Evolutionary conservation across 805 yeast species (phyloP), one percentile per base, ranked within the genome.

Genomic region (Hanseniaspora thailandica): DNA sequence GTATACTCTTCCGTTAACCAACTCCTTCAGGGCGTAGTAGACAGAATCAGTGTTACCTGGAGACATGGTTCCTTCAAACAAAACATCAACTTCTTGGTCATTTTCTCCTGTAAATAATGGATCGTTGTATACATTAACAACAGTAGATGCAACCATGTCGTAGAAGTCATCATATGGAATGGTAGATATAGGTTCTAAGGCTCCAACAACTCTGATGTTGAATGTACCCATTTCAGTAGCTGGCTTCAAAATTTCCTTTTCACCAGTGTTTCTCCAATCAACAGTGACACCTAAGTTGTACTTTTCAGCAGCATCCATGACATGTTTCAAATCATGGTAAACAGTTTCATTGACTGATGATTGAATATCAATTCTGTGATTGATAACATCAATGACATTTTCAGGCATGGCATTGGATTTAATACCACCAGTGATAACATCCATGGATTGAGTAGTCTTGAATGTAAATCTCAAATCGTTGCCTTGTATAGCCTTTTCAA

Each of bases 351-450:
- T 66, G 1, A 75, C 70, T 22, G 73, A 66, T 13, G 80, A 73
- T 57, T 80, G 86, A 43, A 80, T 67, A 20, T 77, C 75, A 52
- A 79, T 66, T 58, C 85, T 68, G 60, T 78, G 79, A 65, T 81
- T 78, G 47, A 78, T 68, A 28, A 67, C 58, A 10, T 76, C 63
- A 31, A 63, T 63, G 6, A 71, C 76, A 31, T 68, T 62, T 57
- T 80, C 83, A 1, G 85, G 84, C 51, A 80, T 67, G 1, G 84
- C 82, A 58, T 80, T 80, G 44, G 74, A 68, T 64, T 80, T 80
- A 54, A 74, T 71, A 10, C 85, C 85, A 17, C 84, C 84, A 3
- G 61, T 56, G 54, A 81, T 67, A 17, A 78, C 70, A 59, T 78
- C 82, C 45, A 71, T 69, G 0, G 85, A 80, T 63, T 76, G 82